These are phyloP conservation scores for Datura wrightii DNA, from an alignment of 257 asterid genomes.

Conservation along the genomic window DNA sequence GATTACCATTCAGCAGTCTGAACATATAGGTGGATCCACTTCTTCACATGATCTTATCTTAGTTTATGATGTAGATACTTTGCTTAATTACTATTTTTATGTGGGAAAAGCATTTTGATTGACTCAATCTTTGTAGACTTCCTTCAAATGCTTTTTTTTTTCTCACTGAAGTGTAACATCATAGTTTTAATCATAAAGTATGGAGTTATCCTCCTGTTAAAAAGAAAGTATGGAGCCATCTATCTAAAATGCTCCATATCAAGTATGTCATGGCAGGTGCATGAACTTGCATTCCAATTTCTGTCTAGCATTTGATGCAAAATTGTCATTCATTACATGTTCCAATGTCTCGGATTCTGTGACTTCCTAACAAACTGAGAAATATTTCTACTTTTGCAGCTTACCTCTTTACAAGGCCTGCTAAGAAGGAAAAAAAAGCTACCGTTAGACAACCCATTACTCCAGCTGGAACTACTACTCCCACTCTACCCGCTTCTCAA, in stretches of 20 bases:
- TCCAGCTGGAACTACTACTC: constrained; percentile 46
- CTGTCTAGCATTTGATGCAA: background rate
- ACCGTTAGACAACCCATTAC: constrained; percentile 45
- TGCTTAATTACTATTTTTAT: too few species aligned
- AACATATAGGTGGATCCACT: background rate
- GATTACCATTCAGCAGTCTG: background rate
- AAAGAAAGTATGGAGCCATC: background rate
- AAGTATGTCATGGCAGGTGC: background rate
- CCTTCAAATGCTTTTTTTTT: background rate
- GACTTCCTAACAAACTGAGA: background rate
- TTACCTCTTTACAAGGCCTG: constrained; percentile 57
- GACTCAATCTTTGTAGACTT: too few species aligned
- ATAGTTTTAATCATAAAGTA: background rate
- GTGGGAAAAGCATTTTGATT: too few species aligned
- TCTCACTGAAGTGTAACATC: background rate
- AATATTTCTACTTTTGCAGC: constrained; percentile 51
- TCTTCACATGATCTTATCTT: too few species aligned
- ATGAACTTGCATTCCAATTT: background rate
- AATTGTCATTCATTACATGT: too few species aligned
- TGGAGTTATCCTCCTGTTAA: too few species aligned
- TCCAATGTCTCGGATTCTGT: background rate
- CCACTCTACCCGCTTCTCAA: constrained; percentile 43
- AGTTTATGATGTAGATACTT: too few species aligned
- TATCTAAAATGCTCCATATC: constrained; percentile 15
- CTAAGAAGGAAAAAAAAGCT: constrained; percentile 48